Base-by-base conservation (phyloP, 495 filamentous ascomycete species). In the Tetracladium setigerum region DNA sequence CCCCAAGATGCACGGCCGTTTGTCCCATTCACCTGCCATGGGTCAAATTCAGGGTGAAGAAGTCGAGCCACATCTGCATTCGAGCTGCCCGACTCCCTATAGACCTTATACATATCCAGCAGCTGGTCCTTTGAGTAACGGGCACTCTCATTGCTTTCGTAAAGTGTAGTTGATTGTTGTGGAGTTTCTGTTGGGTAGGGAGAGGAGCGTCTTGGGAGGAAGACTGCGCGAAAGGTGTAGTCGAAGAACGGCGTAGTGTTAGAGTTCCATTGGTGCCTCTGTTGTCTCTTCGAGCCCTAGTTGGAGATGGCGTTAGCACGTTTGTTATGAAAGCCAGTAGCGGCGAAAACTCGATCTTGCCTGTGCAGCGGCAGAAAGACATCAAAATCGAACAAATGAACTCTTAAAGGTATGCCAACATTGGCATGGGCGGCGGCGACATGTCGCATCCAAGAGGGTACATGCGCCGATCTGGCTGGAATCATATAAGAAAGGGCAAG, bases 101-200 rank as follows among this genome's bases (percentile, higher is more conserved):
- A 81, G 36, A 61, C 58, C 67, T 68, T 82, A 62, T 78, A 91
- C 45, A 96, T 76, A 18, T 84, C 76, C 30, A 95, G 67, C 50
- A 97, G 73, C 52, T 95, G 79, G 14, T 90, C 87, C 63, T 86
- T 89, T 38, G 84, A 84, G 64, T 94, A 96, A 52, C 81, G 79
- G 74, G 50, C 80, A 81, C 57, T 83, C 78, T 54, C 62, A 58
- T 38, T 54, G 13, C 41, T 47, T 18, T 57, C 58, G 30, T 51
- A 56, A 54, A 38, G 54, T 41, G 67, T 39, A 33, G 33, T 47
- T 15, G 71, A 72, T 37, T 66, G 57, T 57, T 67, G 49, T 65
- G 55, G 55, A 73, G 73, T 58, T 62, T 69, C 54, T 37, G 46
- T 30, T 12, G 42, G 38, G 50, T 30, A 19, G 44, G 45, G 17